Evolutionary conservation across 345 rosid species (phyloP).

Genomic region (Linum lewisii): DNA sequence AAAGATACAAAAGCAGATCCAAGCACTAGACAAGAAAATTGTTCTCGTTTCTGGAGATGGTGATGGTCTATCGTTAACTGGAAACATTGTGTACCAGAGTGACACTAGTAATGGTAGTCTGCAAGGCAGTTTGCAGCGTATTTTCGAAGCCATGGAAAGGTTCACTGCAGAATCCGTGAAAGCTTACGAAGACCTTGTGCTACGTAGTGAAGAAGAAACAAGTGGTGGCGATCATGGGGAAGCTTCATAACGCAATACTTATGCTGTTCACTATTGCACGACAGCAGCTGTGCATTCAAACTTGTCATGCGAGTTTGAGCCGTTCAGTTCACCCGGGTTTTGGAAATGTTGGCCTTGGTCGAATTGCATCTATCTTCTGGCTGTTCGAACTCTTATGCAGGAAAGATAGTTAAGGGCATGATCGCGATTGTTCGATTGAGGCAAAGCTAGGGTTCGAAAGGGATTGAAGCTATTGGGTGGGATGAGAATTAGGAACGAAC

Average conservation of each 20-base stretch:
- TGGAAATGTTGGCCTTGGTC: too few relatives aligned
- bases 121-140: constrained; percentile 56
- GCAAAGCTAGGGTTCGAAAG: neutral
- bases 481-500: neutral
- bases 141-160: constrained; percentile 88
- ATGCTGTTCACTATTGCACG: too few relatives aligned
- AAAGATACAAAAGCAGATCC: constrained; percentile 78
- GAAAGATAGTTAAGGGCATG: neutral
- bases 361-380: too few relatives aligned
- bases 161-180: constrained; percentile 54
- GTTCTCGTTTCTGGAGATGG: constrained; percentile 37
- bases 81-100: constrained; percentile 54
- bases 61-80: constrained; percentile 25
- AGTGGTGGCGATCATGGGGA: constrained; percentile 30
- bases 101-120: constrained; percentile 57
- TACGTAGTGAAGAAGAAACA: constrained; percentile 60
- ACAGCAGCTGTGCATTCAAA: too few relatives aligned
- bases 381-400: too few relatives aligned
- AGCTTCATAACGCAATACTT: constrained; percentile 20
- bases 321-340: too few relatives aligned
- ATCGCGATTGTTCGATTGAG: neutral
- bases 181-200: constrained; percentile 72
- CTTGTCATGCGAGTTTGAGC: too few relatives aligned
- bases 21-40: constrained; percentile 78
- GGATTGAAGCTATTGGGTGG: neutral